Evolutionary conservation across 2,329 filamentous ascomycete species (phyloP), one percentile per base, ranked within the genome.

Genomic region (Leptographium flavum): DNA sequence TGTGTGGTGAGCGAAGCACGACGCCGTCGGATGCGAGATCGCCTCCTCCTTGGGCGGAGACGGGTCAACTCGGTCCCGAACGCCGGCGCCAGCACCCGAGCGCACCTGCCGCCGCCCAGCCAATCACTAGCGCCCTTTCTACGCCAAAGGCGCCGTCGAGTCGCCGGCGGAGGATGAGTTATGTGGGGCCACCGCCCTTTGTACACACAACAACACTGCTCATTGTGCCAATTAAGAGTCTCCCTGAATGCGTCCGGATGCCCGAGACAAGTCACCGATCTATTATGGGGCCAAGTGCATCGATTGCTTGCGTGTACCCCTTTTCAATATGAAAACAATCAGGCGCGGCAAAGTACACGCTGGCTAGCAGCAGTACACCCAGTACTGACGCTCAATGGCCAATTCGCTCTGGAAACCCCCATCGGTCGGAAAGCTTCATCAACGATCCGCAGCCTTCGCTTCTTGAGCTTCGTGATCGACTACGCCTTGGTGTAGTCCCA

Each of bases 31-130:
- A 21, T 14, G 33, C 27, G 2, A 23, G 25, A 17, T 9, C 7
- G 14, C n/a, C 2, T 32, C 27, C 13, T 11, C 27, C 27, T 28
- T 8, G 27, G 8, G 13, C 3, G 27, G 8, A 3, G 8, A 7
- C 42, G 46, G 48, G 39, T 50, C 33, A 46, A 37, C 45, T 50
- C 49, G 49, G 49, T 49, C 46, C 49, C 49, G 49, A 50, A 42
- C 13, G 3, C 23, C 23, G 31, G 36, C 22, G 37, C 33, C 31
- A 31, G 31, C 15, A 21, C 22, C 49, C 45, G 49, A 37, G 17
- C 10, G 27, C 5, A 6, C 17, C 8, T 11, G 22, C 15, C 5
- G 13, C 4, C 21, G 2, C 13, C 14, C 17, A 5, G 25, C 33
- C 33, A 43, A 43, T 43, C n/a, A n/a, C n/a, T n/a, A n/a, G n/a